Percentiles rank a stretch among this genome's conserved stretches.
These are phyloP conservation scores for Boletellus emodensis DNA, from an alignment of 768 basidiomycete species.

Conservation along the genomic window DNA sequence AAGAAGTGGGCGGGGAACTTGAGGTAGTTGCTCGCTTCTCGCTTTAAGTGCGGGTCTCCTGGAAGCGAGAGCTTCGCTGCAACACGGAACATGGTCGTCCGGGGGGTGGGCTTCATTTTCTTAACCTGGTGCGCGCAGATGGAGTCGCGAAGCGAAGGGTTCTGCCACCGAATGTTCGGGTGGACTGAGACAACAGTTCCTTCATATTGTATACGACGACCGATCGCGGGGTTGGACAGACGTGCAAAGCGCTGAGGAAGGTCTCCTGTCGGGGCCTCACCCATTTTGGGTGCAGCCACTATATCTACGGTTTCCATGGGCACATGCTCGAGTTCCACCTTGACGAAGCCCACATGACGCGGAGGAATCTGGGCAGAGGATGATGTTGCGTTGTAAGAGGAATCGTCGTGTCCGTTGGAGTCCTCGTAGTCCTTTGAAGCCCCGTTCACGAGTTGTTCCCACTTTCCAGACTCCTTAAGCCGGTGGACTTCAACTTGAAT, in stretches of 20 bases:
- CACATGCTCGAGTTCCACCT: not conserved
- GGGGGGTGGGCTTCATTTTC: conserved; percentile 6
- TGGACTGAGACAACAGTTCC: not conserved
- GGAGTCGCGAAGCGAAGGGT: conserved; percentile 8
- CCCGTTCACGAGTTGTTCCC: conserved; percentile 6
- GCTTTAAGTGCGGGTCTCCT: conserved; percentile 33
- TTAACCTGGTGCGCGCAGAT: conserved; percentile 10
- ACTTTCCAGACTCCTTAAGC: conserved; percentile 13
- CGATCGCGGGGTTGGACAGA: not conserved
- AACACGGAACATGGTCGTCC: conserved; percentile 37
- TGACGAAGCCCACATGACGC: conserved; percentile 8
- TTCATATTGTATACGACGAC: conserved; percentile 1
- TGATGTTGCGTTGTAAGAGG: not conserved
- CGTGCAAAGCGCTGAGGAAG: not conserved
- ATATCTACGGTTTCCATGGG: conserved; percentile 3
- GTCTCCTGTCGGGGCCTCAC: not conserved
- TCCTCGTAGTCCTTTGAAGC: not conserved
- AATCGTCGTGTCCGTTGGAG: not conserved
- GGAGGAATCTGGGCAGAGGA: conserved; percentile 1
- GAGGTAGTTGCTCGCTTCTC: conserved; percentile 26
- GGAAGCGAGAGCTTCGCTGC: conserved; percentile 41
- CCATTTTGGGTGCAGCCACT: not conserved
- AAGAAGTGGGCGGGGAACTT: conserved; percentile 28
- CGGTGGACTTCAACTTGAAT: conserved; percentile 14
- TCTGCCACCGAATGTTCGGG: conserved; percentile 20